Base-by-base conservation (phyloP, 129 eudicot genomes). In the Gnaphalium uliginosum region DNA sequence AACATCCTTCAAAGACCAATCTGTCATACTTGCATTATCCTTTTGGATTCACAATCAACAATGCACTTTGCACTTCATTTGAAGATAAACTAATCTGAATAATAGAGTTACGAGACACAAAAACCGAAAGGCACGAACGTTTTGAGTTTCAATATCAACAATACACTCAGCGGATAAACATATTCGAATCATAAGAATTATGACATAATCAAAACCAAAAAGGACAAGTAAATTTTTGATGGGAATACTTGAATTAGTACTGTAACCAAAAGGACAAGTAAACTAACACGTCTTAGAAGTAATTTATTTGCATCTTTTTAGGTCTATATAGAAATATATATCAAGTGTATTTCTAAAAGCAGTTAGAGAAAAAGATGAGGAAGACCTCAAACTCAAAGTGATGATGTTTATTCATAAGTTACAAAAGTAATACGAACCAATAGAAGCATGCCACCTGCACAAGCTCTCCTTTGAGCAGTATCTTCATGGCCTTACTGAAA, bases 381-480 rank as follows among this genome's bases (percentile, higher is more conserved):
- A 56, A 18, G 37, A 60, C 56, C 77, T 60, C 32, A 71, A 75
- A 23, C 76, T 70, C 54, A 68, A 77, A 77, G 75, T 68, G 69
- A 68, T 68, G 61, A 78, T 8, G 57, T 64, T 71, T 78, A 78
- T 78, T 78, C 50, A 69, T 61, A 59, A 66, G 25, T 81, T 75
- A 75, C 69, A 80, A 46, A 46, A 68, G 77, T 54, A 64, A 30
- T 46, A 71, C 73, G 69, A 79, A 79, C 50, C 68, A 56, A 67
- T 30, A 67, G 27, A 66, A 81, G 51, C 72, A 68, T 30, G 81
- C 80, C 85, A 69, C 48, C 81, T 53, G 62, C 76, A 41, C 50
- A 69, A 68, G 76, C 84, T 62, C 72, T 63, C 83, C 59, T 74
- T 75, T 50, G 18, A 80, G 79, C 66, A 75, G 73, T 54, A 57